Base-by-base conservation (phyloP, 2,329 filamentous ascomycete genomes). In the Colletotrichum eremochloae region DNA sequence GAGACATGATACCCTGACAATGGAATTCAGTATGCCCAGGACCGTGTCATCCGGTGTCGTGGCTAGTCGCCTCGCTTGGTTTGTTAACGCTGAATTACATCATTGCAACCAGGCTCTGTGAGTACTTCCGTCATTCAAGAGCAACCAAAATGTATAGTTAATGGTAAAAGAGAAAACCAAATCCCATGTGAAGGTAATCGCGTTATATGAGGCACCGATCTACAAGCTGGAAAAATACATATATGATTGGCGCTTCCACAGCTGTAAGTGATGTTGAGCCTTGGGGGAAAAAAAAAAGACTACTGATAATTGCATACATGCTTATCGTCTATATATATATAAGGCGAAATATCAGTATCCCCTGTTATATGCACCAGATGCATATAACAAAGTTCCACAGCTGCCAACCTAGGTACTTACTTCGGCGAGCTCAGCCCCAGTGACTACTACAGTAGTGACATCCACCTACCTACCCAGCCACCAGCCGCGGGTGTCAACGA, bases 401-500 rank as follows among this genome's bases (percentile, higher is more conserved):
- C 46, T 9, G n/a, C 18, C 24, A 24, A 24, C 24, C 24, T 24
- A 24, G 24, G 1, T 46, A 46, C 40, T 15, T 42, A 5, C 40
- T 15, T 42, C 15, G 40, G 42, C 44, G 44, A 8, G 44, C 44
- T n/a, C 44, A 46, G 44, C 7, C 44, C 44, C 20, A 46, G 20
- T 46, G 44, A 46, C 18, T 48, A 48, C 8, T 48, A 48, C 46
- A 24, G 44, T 46, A 48, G 20, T 48, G 8, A 24, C 46, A 48
- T 14, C 46, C 33, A 63, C 63, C n/a, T 15, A 33, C 20, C 69
- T 44, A 52, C 53, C 71, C 62, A 71, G 64, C 44, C 66, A 68
- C 61, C 75, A 75, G 38, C 29, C 50, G 33, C 20, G 53, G 33
- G 20, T 38, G 20, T 38, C 53, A 20, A 46, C 69, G 44, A 64